These are phyloP conservation scores for Botrytis squamosa DNA, from an alignment of 2,329 filamentous ascomycete species.

Conservation along the genomic window DNA sequence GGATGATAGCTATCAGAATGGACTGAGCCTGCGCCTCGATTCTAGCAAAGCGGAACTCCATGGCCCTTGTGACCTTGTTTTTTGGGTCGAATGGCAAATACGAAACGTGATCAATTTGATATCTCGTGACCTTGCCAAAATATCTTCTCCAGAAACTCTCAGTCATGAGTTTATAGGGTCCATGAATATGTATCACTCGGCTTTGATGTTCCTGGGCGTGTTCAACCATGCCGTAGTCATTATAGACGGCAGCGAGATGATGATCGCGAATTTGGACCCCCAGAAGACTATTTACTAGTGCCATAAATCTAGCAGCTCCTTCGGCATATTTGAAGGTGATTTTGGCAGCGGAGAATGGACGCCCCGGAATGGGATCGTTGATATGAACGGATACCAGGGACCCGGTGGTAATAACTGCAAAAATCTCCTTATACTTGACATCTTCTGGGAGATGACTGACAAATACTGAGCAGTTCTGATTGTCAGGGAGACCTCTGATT, in stretches of 20 bases:
- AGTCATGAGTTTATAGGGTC: background rate
- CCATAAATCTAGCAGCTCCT: background rate
- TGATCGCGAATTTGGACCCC: background rate
- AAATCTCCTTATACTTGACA: background rate
- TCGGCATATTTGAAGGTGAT: background rate
- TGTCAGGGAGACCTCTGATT: background rate
- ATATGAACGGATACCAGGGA: background rate
- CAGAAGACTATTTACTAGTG: background rate
- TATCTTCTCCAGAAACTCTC: background rate
- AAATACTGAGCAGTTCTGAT: background rate
- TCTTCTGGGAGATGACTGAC: background rate
- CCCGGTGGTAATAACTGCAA: background rate
- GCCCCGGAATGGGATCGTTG: too few species aligned
- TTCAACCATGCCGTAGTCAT: background rate
- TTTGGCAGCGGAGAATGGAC: background rate
- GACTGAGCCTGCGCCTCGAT: slow-evolving; percentile 23
- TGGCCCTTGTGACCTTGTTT: background rate
- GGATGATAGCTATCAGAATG: slow-evolving; percentile 4
- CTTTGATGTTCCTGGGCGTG: background rate
- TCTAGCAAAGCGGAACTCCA: slow-evolving; percentile 25
- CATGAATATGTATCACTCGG: background rate
- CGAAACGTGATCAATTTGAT: background rate
- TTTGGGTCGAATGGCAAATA: background rate
- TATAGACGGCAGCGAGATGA: background rate
- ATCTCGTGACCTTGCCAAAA: background rate